A percentile compares a stretch with the other conserved stretches of the same genome.
Conservation (phyloP, 164 flowering plant species). For the Malania oleifera region DNA sequence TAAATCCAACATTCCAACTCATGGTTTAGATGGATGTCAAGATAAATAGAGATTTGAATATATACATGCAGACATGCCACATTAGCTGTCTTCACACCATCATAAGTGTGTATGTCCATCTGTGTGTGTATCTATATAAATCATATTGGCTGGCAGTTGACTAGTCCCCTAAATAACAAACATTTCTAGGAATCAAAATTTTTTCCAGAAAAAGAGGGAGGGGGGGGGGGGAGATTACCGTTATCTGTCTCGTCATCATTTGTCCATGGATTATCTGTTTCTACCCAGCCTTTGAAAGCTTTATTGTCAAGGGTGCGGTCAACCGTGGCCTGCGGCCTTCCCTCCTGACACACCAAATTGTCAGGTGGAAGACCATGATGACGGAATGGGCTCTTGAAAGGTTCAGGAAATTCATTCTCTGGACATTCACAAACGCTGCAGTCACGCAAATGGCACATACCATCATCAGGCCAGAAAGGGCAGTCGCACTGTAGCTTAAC, state of each 20-base stretch:
- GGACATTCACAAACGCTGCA: slow-evolving; percentile 99
- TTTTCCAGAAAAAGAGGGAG: too few species aligned
- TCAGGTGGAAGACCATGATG: slow-evolving; percentile 46
- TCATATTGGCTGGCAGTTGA: too few species aligned
- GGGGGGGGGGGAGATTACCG: too few species aligned
- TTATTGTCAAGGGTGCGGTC: slow-evolving; percentile 87
- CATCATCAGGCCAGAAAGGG: slow-evolving; percentile 99
- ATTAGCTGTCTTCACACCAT: too few species aligned
- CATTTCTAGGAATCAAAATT: too few species aligned
- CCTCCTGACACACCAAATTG: slow-evolving; percentile 85
- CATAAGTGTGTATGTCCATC: too few species aligned
- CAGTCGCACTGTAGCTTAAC: slow-evolving; percentile 98
- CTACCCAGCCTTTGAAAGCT: slow-evolving; percentile 88
- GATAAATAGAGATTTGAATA: too few species aligned
- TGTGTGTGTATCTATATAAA: too few species aligned
- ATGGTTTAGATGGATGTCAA: too few species aligned
- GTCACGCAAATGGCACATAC: slow-evolving; percentile 95
- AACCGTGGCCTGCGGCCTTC: slow-evolving; percentile 80
- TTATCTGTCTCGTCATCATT: slow-evolving; percentile 95
- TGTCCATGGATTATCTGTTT: slow-evolving; percentile 96
- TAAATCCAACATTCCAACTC: too few species aligned
- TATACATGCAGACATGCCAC: too few species aligned
- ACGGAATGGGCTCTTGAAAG: slow-evolving; percentile 57
- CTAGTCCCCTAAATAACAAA: too few species aligned
- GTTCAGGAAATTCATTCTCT: slow-evolving; percentile 87